phyloP scores from a whole-genome alignment of 805 yeast species.

The Myxozyma sirexii region DNA sequence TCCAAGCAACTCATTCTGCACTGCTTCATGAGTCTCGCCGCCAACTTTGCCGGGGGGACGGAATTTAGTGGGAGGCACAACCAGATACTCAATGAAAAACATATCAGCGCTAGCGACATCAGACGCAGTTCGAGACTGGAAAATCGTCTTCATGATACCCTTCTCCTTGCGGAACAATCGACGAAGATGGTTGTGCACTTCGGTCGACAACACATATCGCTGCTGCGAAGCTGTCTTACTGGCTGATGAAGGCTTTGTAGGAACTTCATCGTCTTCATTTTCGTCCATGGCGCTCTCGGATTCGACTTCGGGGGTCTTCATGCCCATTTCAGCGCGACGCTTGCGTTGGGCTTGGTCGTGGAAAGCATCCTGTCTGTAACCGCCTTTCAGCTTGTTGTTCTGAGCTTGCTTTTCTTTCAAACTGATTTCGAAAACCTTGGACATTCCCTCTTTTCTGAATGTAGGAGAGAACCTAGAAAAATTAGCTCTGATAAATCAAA shows the following conservation, averaged over 20 bases:
- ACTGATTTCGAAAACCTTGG: conserved; percentile 88
- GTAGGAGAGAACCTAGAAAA: conserved; percentile 68
- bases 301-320: conserved; percentile 28
- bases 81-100: conserved; percentile 84
- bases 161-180: conserved; percentile 77
- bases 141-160: conserved; percentile 65
- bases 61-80: conserved; percentile 96
- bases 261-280: conserved; percentile 38
- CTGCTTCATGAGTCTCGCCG: conserved; percentile 92
- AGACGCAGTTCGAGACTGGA: conserved; percentile 75
- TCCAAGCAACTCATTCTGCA: conserved; percentile 85
- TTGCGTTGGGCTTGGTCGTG: conserved; percentile 42
- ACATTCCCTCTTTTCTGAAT: conserved; percentile 91
- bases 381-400: conserved; percentile 82
- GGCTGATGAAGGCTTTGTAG: conserved; percentile 34
- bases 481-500: not conserved
- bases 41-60: conserved; percentile 96
- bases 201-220: conserved; percentile 84
- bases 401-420: conserved; percentile 78
- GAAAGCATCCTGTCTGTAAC: conserved; percentile 71
- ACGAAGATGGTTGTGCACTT: conserved; percentile 76
- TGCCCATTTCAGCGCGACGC: conserved; percentile 9
- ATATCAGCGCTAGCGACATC: conserved; percentile 63
- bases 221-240: conserved; percentile 58
- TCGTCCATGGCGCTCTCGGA: conserved; percentile 36